A percentile compares a stretch with the other conserved stretches of the same genome.
phyloP scores from a whole-genome alignment of 768 basidiomycete species.

The Lentinula sp. region DNA sequence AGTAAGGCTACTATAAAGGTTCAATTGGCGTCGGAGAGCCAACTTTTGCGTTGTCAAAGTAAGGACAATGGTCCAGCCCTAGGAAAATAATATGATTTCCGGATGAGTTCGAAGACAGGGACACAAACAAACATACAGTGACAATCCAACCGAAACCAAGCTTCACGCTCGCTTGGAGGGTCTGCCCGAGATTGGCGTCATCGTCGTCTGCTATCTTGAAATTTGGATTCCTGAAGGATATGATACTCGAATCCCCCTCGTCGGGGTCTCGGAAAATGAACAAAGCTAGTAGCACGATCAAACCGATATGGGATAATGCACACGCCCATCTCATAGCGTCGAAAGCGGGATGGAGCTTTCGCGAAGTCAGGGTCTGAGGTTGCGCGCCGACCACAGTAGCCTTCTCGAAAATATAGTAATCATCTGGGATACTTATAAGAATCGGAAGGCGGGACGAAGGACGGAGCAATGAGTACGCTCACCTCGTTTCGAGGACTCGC shows the following conservation, averaged over 20 bases:
- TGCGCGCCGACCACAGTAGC: neutral
- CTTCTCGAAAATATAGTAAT: neutral
- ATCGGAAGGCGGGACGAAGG: neutral
- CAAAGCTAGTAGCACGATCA: neutral
- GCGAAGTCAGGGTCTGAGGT: neutral
- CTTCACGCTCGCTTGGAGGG: neutral
- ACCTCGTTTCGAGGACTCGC: neutral
- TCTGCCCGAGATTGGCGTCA: neutral
- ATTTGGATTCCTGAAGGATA: neutral
- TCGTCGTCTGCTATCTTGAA: neutral
- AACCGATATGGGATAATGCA: neutral
- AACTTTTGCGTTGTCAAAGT: neutral
- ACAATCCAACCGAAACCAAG: neutral
- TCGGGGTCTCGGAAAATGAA: neutral
- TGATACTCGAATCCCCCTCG: neutral
- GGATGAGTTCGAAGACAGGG: neutral
- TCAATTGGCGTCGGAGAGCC: constrained; percentile 3
- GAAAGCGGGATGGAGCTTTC: neutral
- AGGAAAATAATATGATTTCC: neutral
- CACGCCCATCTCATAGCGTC: constrained; percentile 2
- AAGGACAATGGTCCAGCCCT: neutral
- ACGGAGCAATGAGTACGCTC: neutral
- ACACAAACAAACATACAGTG: neutral
- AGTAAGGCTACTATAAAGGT: neutral
- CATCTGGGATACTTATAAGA: neutral